Evolutionary conservation across 495 filamentous ascomycete species (phyloP).

Genomic region (Penicillium pancosmium): DNA sequence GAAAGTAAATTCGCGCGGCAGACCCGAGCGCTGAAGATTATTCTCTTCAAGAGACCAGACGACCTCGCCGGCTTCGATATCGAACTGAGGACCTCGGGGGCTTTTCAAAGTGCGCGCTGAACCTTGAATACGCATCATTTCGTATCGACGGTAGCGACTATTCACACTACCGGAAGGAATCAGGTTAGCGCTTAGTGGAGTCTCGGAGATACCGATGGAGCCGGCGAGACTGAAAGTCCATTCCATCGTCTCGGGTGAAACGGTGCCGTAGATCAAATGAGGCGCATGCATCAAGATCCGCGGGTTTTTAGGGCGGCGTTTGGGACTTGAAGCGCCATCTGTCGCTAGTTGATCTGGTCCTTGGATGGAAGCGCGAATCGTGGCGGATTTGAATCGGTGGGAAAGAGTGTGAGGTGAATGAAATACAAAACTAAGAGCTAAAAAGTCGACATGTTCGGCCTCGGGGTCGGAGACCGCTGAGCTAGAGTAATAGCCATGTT

Average conservation of each 20-base stretch:
- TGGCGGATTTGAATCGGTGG: conserved; percentile 54
- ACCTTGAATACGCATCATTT: conserved; percentile 59
- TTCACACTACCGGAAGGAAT: conserved; percentile 45
- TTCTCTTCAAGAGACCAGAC: conserved; percentile 59
- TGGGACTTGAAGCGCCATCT: conserved; percentile 8
- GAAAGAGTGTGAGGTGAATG: conserved; percentile 43
- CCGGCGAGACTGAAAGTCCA: conserved; percentile 56
- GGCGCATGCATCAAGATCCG: conserved; percentile 55
- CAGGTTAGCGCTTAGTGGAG: conserved; percentile 47
- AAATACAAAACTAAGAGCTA: conserved; percentile 54
- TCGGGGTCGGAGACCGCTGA: conserved; percentile 41
- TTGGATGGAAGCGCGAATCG: conserved; percentile 42
- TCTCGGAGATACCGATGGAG: conserved; percentile 49
- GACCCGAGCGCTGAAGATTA: conserved; percentile 49
- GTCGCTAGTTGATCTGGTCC: conserved; percentile 15
- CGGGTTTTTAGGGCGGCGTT: conserved; percentile 30
- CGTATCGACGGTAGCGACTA: conserved; percentile 46
- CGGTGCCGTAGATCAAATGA: conserved; percentile 54
- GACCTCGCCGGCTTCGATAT: conserved; percentile 48
- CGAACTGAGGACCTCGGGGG: conserved; percentile 33
- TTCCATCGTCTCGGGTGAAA: conserved; percentile 53
- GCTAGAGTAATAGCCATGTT: conserved; percentile 53
- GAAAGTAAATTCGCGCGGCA: conserved; percentile 59
- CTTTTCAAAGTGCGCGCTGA: conserved; percentile 46
- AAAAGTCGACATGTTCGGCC: conserved; percentile 52